Percentiles rank a stretch among this genome's conserved stretches.
These are phyloP conservation scores for Podila horticola DNA, from an alignment of 192 early-diverging fungal species.

Conservation along the genomic window DNA sequence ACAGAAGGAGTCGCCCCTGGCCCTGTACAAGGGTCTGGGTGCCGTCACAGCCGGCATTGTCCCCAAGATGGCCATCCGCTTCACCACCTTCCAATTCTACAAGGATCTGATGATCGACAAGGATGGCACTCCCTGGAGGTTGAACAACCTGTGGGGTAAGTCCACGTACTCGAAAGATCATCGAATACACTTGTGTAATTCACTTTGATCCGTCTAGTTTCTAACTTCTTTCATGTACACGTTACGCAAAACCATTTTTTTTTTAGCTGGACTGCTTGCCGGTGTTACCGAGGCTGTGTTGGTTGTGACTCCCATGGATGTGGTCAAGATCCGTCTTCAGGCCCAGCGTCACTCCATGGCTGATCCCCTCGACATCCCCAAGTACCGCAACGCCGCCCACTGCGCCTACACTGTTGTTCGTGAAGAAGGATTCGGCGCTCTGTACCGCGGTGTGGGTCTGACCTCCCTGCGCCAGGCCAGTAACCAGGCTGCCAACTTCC, in stretches of 20 bases:
- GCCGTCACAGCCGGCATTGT: conserved; percentile 97
- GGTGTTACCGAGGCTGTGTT: conserved; percentile 93
- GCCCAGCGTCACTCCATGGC: conserved; percentile 95
- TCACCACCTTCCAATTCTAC: conserved; percentile 95
- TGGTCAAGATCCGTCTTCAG: conserved; percentile 99
- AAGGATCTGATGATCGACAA: conserved; percentile 79
- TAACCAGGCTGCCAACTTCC: conserved; percentile 99
- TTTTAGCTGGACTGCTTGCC: conserved; percentile 90
- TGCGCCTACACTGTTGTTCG: conserved; percentile 91
- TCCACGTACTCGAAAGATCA: neutral
- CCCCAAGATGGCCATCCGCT: conserved; percentile 99
- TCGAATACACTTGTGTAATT: neutral
- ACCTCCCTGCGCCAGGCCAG: conserved; percentile 95
- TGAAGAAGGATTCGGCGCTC: conserved; percentile 86
- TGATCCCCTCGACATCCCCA: conserved; percentile 95
- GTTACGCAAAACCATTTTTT: conserved; percentile 86
- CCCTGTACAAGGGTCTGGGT: conserved; percentile 97
- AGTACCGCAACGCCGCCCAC: conserved; percentile 95
- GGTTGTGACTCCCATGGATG: conserved; percentile 98
- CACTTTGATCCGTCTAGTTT: neutral
- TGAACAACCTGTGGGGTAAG: conserved; percentile 51
- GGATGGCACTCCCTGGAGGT: conserved; percentile 80
- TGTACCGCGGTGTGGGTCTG: conserved; percentile 95
- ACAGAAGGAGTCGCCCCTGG: conserved; percentile 86
- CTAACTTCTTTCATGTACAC: conserved; percentile 95